Evolutionary conservation across 164 flowering plant species (phyloP).

Genomic region (Platanus orientalis): DNA sequence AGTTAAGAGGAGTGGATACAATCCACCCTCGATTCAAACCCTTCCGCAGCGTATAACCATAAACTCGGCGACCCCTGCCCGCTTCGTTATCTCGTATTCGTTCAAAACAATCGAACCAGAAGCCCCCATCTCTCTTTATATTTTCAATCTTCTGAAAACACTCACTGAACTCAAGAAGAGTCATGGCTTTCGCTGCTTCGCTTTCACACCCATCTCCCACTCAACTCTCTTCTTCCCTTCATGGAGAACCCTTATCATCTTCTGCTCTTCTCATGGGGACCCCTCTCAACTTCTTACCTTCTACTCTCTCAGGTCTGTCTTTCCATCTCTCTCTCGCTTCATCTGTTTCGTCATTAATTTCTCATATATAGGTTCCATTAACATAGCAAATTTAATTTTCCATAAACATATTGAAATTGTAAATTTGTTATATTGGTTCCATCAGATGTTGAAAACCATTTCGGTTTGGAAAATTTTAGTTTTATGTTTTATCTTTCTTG

Average conservation of each 20-base stretch:
- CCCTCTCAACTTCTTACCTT: conserved; percentile 22
- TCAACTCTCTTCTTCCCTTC: conserved; percentile 29
- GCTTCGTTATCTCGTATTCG: too few species aligned
- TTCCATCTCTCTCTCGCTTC: background rate
- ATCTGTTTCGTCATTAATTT: background rate
- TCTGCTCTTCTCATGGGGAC: conserved; percentile 27
- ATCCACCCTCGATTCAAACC: too few species aligned
- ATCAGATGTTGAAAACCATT: background rate
- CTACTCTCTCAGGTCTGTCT: conserved; percentile 26
- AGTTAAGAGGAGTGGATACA: too few species aligned
- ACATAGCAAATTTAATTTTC: too few species aligned
- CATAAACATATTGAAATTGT: background rate
- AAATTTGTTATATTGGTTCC: background rate
- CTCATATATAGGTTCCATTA: background rate
- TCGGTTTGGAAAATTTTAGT: background rate
- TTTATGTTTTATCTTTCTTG: conserved; percentile 12
- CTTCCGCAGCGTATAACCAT: too few species aligned
- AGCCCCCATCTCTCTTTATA: too few species aligned
- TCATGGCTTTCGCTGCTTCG: conserved; percentile 30
- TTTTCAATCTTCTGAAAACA: background rate
- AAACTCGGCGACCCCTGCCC: too few species aligned
- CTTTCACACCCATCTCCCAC: conserved; percentile 15
- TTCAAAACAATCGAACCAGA: too few species aligned
- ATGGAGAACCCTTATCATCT: conserved; percentile 24
- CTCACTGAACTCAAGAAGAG: background rate